phyloP scores from a whole-genome alignment of 257 asterid species.

The Lycium ferocissimum region DNA sequence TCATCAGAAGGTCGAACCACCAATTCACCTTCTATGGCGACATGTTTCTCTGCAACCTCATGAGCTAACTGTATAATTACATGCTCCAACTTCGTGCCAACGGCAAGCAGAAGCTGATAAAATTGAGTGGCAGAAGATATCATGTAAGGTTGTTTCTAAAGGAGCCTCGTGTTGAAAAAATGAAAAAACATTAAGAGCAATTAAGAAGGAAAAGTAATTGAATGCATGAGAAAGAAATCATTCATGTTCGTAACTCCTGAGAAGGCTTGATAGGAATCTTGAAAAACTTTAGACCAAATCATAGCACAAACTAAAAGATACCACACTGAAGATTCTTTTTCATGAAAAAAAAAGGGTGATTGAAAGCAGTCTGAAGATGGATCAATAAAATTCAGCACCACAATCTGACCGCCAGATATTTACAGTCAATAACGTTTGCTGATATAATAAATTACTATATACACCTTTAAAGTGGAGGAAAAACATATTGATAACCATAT shows the following conservation, averaged over 20 bases:
- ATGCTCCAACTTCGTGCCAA: conserved; percentile 96
- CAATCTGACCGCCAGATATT: neutral
- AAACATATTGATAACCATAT: neutral
- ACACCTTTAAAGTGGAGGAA: neutral
- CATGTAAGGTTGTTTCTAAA: conserved; percentile 8
- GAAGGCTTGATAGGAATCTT: neutral
- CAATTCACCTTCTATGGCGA: conserved; percentile 91
- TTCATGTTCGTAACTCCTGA: neutral
- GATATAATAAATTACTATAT: neutral
- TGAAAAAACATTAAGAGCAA: neutral
- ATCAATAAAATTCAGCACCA: neutral
- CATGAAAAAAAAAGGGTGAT: too few species aligned
- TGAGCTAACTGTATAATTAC: conserved; percentile 85
- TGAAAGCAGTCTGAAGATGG: neutral
- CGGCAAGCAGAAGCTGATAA: conserved; percentile 83
- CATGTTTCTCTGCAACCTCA: conserved; percentile 95
- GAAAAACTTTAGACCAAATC: neutral
- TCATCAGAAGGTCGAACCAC: conserved; percentile 88
- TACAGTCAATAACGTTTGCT: neutral
- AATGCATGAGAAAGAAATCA: conserved; percentile 17
- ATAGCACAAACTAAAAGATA: neutral
- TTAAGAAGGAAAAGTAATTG: neutral
- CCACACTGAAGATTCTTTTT: neutral
- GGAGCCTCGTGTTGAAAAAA: neutral
- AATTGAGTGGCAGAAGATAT: neutral